phyloP scores from a whole-genome alignment of 2,329 filamentous ascomycete species.

The Colletotrichum sansevieriae region DNA sequence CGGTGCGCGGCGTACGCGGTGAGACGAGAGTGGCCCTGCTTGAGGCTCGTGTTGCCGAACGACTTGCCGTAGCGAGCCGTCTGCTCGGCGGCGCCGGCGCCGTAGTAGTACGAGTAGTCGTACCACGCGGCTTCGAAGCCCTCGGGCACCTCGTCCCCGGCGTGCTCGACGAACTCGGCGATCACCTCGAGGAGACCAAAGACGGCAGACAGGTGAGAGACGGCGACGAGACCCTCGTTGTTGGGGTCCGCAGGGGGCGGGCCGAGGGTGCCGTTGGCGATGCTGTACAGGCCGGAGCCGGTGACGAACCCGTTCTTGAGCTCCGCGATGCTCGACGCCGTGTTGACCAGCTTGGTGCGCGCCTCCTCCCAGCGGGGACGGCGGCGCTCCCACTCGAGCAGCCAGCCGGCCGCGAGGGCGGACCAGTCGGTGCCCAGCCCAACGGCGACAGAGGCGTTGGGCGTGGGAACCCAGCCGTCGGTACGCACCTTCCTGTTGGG shows the following conservation, averaged over 20 bases:
- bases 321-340: slow-evolving; percentile 63
- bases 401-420: slow-evolving; percentile 67
- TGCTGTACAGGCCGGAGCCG: slow-evolving; percentile 65
- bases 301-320: slow-evolving; percentile 72
- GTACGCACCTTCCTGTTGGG: slow-evolving; percentile 70
- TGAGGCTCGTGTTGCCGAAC: slow-evolving; percentile 62
- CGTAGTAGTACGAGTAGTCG: slow-evolving; percentile 72
- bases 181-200: slow-evolving; percentile 72
- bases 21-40: slow-evolving; percentile 70
- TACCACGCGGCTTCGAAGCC: slow-evolving; percentile 68
- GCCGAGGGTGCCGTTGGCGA: slow-evolving; percentile 60
- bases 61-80: slow-evolving; percentile 62
- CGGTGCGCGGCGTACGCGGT: slow-evolving; percentile 65
- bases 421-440: slow-evolving; percentile 72
- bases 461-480: slow-evolving; percentile 60
- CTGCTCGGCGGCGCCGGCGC: slow-evolving; percentile 63
- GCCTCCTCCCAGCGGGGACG: slow-evolving; percentile 67
- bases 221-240: slow-evolving; percentile 63
- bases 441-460: slow-evolving; percentile 59
- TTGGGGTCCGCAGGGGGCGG: slow-evolving; percentile 66
- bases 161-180: slow-evolving; percentile 66
- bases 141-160: slow-evolving; percentile 57
- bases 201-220: slow-evolving; percentile 69
- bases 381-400: slow-evolving; percentile 71
- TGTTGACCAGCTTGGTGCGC: slow-evolving; percentile 61